Percentiles rank a stretch among this genome's conserved stretches.
Conservation (phyloP, 345 rosid genomes). For the Eucalyptus marginata region DNA sequence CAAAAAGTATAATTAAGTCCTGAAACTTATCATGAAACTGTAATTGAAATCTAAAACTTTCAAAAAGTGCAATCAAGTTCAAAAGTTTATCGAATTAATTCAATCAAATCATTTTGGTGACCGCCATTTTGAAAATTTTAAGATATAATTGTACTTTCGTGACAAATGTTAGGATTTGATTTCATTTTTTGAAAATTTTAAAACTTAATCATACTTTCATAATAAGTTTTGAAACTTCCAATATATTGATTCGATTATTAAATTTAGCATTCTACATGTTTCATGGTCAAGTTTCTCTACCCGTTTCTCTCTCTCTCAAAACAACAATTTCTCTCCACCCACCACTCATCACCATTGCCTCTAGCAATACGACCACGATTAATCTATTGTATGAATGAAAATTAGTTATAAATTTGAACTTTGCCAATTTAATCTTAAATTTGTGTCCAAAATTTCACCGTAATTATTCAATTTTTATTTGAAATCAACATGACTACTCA, state of each 20-base stretch:
- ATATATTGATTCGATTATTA: background rate
- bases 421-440: background rate
- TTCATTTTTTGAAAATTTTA: accelerated
- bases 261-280: background rate
- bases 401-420: background rate
- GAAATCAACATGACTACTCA: too few species aligned
- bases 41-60: accelerated
- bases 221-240: too few species aligned
- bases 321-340: too few species aligned
- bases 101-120: too few species aligned
- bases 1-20: accelerated
- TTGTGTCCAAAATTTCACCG: background rate
- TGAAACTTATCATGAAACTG: accelerated
- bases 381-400: background rate
- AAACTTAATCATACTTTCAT: accelerated
- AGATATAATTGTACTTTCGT: accelerated
- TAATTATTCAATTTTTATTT: background rate
- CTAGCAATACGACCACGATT: too few species aligned
- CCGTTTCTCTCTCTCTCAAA: background rate
- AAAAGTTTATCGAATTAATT: too few species aligned
- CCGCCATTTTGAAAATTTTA: too few species aligned
- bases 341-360: too few species aligned
- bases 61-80: accelerated
- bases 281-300: background rate
- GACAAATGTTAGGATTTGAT: accelerated